Evolutionary conservation across 495 filamentous ascomycete genomes (phyloP), one percentile per base, ranked within the genome.

Genomic region (Umbilicaria muhlenbergii): DNA sequence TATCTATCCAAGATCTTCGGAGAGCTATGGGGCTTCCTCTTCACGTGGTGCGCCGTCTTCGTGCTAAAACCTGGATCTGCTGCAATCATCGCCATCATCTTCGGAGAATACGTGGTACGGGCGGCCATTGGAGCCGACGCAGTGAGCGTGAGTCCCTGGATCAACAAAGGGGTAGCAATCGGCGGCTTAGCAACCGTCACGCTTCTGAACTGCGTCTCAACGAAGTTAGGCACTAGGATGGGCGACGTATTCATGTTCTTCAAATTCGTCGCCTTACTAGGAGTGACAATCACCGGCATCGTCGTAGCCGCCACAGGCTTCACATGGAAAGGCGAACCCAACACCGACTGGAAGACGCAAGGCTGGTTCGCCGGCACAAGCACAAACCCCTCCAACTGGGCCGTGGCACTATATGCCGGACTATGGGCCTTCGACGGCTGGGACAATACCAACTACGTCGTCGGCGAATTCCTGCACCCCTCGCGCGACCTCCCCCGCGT

Each of bases 361-460:
- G 75, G 77, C 11, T 98, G 92, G 91, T 95, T 96, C 54, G 78
- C 87, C 45, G 82, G 79, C 34, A 94, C 87, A 11, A 82, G 67
- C 50, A 71, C 73, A n/a, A 77, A 85, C 57, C 70, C 78, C 13
- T 85, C 80, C 13, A 77, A 75, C 48, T 92, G 84, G 79, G 87
- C 87, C 13, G 83, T 96, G 41, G 91, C 91, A 3, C 59, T 98
- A 45, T 98, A 98, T 60, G 89, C 86, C 19, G 91, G 91, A 10
- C 68, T 98, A 2, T 98, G 91, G 91, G 91, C 91, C 2, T 98
- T 89, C 62, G 91, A 98, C 55, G 91, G 91, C 15, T 98, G 91
- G 91, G 91, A 98, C 57, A 98, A 98, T 60, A 89, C 89, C 46
- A 98, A 95, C 63, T 96, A 94, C 57, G 91, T 98, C 11, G 82